These are phyloP conservation scores for Euphrasia arctica DNA, from an alignment of 305 asterid genomes.

Conservation along the genomic window DNA sequence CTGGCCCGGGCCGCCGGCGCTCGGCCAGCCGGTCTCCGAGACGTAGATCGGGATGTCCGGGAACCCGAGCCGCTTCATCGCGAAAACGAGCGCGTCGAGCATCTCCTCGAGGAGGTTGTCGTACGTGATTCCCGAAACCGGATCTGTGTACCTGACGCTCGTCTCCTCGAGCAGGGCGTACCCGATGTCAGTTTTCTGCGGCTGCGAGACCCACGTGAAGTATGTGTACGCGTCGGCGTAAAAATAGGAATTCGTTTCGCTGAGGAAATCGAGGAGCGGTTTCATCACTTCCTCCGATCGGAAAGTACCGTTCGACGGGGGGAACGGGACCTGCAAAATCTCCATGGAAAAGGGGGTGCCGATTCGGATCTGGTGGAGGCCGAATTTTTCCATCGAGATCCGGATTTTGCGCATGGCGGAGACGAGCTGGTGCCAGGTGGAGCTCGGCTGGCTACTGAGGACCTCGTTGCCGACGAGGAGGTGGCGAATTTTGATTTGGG, in stretches of 20 bases:
- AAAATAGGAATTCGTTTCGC: constrained; percentile 70
- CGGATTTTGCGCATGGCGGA: constrained; percentile 80
- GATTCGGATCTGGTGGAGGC: constrained; percentile 50
- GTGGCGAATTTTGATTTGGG: background rate
- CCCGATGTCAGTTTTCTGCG: constrained; percentile 51
- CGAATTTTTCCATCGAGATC: constrained; percentile 46
- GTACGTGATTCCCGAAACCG: constrained; percentile 58
- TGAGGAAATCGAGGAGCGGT: constrained; percentile 58
- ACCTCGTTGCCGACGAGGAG: background rate
- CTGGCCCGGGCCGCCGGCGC: constrained; percentile 62
- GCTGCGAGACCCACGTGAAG: constrained; percentile 70
- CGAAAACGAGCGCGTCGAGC: constrained; percentile 67
- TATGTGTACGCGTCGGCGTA: constrained; percentile 79
- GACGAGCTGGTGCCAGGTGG: constrained; percentile 84
- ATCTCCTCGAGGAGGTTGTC: constrained; percentile 74
- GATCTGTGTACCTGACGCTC: constrained; percentile 59
- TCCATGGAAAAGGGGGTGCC: constrained; percentile 75
- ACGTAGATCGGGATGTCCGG: constrained; percentile 63
- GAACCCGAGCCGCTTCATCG: constrained; percentile 67
- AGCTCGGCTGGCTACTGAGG: constrained; percentile 30
- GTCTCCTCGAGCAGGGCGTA: constrained; percentile 59
- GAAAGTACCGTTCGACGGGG: constrained; percentile 79
- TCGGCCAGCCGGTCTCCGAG: constrained; percentile 98
- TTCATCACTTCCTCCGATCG: constrained; percentile 48
- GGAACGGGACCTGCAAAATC: constrained; percentile 59